phyloP scores from a whole-genome alignment of 2,329 filamentous ascomycete species.

The Blumeria graminis region DNA sequence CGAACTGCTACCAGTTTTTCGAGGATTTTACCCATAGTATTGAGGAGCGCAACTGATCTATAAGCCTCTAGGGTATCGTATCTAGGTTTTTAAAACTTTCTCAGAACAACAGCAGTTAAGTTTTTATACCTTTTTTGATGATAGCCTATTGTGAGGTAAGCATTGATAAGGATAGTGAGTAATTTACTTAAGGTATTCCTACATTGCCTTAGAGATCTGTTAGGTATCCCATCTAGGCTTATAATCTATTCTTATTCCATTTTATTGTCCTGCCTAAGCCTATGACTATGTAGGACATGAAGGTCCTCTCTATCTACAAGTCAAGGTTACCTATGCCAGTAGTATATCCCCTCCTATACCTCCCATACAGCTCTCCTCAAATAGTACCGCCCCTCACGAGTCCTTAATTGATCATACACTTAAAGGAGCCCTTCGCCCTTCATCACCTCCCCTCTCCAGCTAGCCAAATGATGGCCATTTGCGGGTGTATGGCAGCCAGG shows the following conservation, averaged over 20 bases:
- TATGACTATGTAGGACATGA: no score
- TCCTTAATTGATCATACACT: no score
- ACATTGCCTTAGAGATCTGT: neutral
- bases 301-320: no score
- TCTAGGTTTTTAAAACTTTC: neutral
- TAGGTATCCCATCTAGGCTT: neutral
- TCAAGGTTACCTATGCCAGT: no score
- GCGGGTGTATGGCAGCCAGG: no score
- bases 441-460: no score
- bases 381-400: no score
- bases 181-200: neutral
- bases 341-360: no score
- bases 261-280: no score
- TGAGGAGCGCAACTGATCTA: neutral
- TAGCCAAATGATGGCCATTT: no score
- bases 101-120: neutral
- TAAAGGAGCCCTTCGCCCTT: no score
- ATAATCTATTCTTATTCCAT: neutral
- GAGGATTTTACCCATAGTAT: neutral
- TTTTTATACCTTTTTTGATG: neutral
- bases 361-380: no score
- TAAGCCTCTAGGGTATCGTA: neutral
- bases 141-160: neutral
- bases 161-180: neutral
- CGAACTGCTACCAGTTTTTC: neutral